Conservation (phyloP, 257 asterid genomes). For the Knoxia roxburghii region DNA sequence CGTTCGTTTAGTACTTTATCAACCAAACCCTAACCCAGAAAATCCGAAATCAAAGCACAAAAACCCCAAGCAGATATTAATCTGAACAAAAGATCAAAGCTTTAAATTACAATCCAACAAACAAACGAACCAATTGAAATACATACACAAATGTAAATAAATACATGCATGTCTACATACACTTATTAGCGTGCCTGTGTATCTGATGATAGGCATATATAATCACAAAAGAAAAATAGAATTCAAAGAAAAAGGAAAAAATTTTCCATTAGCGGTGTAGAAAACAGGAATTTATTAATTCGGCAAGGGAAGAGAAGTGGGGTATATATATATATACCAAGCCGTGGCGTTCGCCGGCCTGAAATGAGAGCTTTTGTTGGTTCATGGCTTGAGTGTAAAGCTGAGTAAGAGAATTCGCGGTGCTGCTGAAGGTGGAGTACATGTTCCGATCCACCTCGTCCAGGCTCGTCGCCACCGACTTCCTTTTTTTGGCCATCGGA, state of each 20-base stretch:
- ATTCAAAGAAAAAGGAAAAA: neutral
- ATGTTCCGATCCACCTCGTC: constrained; percentile 97
- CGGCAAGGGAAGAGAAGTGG: neutral
- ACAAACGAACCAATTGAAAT: neutral
- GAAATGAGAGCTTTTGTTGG: constrained; percentile 81
- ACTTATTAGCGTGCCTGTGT: neutral
- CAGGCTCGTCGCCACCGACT: constrained; percentile 69
- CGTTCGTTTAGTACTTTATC: neutral
- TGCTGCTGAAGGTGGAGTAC: constrained; percentile 78
- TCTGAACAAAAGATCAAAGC: constrained; percentile 1
- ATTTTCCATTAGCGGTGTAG: neutral
- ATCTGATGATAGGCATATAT: neutral
- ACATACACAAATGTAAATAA: neutral
- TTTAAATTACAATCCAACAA: neutral
- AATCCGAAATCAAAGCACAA: neutral
- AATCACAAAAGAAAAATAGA: neutral
- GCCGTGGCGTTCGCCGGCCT: constrained; percentile 85
- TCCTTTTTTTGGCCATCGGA: constrained; percentile 83
- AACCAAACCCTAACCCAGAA: constrained; percentile 1
- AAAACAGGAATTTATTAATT: neutral
- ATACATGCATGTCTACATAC: constrained; percentile 5
- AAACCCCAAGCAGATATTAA: constrained; percentile 4
- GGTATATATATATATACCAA: constrained; percentile 38
- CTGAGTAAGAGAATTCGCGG: constrained; percentile 91
- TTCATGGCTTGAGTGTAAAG: constrained; percentile 88